Evolutionary conservation across 2,329 filamentous ascomycete genomes (phyloP), one percentile per base, ranked within the genome.

Genomic region (Westerdykella ornata): DNA sequence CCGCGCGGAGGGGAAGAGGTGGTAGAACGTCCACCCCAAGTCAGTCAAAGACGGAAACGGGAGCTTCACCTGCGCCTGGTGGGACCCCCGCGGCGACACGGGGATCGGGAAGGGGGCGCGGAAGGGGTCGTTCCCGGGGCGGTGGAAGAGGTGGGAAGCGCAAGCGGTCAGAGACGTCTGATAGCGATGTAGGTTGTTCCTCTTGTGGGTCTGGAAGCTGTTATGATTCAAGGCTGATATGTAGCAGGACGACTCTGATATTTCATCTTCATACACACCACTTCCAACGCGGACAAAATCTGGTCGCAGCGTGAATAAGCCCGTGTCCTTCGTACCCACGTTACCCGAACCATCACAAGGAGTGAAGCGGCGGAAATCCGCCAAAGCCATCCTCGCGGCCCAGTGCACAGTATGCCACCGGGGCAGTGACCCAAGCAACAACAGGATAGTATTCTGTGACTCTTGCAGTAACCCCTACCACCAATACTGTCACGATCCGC

Each of bases 371-470:
- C 82, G 82, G 65, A 75, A 80, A 47, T 79, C 76, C 16, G 73
- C 74, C 56, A 67, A 66, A 47, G 64, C 69, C 57, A 48, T 70
- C 65, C 49, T 77, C 65, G 68, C 63, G 64, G 46, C 77, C 12
- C 72, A 84, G 22, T 92, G 86, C 69, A 82, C 81, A 53, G 75
- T 78, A 48, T 94, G 87, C 66, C 76, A 81, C 39, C 74, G 86
- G 49, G 81, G 84, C 8, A 77, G 84, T 49, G 86, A 83, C 55
- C 82, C 84, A 3, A 63, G 72, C n/a, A 79, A 71, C 52, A 92
- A 92, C 66, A 78, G 82, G 67, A 89, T 94, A 59, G 85, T 92
- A 2, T 88, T 89, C 63, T 94, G 87, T 68, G 85, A 90, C 65
- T 81, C 81, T 13, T 94, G 87, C 69, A 85, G 87, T 60, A 73